These are phyloP conservation scores for Termitomyces sp. DNA, from an alignment of 768 basidiomycete species.

Conservation along the genomic window DNA sequence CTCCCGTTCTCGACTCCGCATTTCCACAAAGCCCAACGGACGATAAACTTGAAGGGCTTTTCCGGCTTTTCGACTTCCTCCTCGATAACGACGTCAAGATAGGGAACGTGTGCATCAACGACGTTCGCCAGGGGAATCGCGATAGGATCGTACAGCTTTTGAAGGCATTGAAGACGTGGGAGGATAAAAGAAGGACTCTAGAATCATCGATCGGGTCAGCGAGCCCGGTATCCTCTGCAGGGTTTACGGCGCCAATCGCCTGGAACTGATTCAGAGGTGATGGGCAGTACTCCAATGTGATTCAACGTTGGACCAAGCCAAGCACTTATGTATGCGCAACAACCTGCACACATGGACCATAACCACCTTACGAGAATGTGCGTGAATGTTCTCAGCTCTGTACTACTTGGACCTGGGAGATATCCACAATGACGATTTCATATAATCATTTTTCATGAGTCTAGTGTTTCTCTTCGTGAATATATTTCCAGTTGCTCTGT, in stretches of 20 bases:
- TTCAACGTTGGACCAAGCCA: background rate
- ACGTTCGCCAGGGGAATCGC: constrained; percentile 76
- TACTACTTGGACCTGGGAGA: too few species aligned
- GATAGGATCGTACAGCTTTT: constrained; percentile 80
- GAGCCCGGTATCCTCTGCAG: constrained; percentile 27
- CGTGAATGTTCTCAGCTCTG: too few species aligned
- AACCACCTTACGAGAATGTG: too few species aligned
- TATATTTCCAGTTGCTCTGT: too few species aligned
- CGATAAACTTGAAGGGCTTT: constrained; percentile 83
- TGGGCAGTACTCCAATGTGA: background rate
- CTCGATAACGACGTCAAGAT: constrained; percentile 90
- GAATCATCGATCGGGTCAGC: constrained; percentile 43
- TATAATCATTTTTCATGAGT: too few species aligned
- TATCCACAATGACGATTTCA: too few species aligned
- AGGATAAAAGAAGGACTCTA: constrained; percentile 63
- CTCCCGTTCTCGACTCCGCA: constrained; percentile 71
- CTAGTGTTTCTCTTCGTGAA: too few species aligned
- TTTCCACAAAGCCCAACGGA: constrained; percentile 67
- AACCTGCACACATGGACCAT: too few species aligned
- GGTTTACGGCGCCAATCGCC: constrained; percentile 26
- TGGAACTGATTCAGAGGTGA: background rate
- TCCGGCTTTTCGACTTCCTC: constrained; percentile 87
- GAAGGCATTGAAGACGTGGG: constrained; percentile 72
- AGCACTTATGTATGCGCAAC: background rate
- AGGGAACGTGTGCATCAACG: constrained; percentile 90